These are phyloP conservation scores for Agapanthus africanus DNA, from an alignment of 106 monocot species.

Conservation along the genomic window DNA sequence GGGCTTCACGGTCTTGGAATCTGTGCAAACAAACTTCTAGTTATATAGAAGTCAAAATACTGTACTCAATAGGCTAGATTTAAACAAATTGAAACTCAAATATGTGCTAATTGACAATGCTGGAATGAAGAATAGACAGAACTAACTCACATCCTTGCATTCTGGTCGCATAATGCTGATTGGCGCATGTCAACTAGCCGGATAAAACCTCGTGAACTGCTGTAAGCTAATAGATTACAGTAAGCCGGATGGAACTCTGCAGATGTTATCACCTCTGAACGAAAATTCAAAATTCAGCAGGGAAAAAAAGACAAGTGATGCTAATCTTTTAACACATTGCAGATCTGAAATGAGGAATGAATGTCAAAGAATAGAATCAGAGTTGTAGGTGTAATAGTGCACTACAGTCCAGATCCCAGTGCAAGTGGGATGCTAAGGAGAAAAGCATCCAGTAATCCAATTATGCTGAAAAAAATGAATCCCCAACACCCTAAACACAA, in stretches of 20 bases:
- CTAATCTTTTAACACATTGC: neutral
- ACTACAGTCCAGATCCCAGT: neutral
- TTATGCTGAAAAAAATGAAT: neutral
- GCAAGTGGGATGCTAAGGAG: neutral
- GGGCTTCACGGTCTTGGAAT: conserved; percentile 29
- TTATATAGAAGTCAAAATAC: conserved; percentile 1
- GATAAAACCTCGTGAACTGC: conserved; percentile 77
- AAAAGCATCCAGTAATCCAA: neutral
- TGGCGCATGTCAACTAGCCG: conserved; percentile 65
- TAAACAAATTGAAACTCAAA: neutral
- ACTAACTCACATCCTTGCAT: conserved; percentile 47
- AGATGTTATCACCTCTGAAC: conserved; percentile 68
- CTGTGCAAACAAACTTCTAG: conserved; percentile 17
- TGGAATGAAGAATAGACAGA: neutral
- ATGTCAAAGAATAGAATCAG: neutral
- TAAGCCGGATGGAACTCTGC: conserved; percentile 70
- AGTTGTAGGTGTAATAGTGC: neutral
- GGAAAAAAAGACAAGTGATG: neutral
- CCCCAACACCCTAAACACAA: neutral
- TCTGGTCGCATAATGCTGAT: conserved; percentile 66
- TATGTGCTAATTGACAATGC: neutral
- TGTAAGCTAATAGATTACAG: conserved; percentile 66
- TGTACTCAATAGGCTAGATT: neutral
- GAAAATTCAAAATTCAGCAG: neutral
- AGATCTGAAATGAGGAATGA: neutral